These are phyloP conservation scores for Phytophthora ramorum DNA, from an alignment of 352 stramenopile species.

Conservation along the genomic window DNA sequence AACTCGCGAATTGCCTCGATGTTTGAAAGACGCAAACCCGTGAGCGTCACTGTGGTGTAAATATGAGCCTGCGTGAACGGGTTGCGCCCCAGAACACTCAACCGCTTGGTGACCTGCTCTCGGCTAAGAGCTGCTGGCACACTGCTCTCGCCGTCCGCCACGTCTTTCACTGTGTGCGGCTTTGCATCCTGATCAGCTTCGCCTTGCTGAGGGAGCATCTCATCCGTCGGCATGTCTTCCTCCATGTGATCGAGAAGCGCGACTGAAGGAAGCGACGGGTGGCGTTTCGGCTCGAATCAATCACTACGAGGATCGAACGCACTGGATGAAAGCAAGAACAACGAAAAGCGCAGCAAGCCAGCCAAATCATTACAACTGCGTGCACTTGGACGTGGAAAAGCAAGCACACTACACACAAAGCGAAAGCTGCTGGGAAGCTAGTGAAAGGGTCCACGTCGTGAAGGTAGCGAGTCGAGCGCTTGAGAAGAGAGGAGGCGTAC, in stretches of 20 bases:
- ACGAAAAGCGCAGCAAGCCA: slow-evolving; percentile 7
- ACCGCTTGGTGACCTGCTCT: slow-evolving; percentile 40
- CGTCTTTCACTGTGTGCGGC: neutral
- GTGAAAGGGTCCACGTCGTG: slow-evolving; percentile 29
- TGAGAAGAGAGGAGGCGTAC: slow-evolving; percentile 3
- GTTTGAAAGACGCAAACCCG: slow-evolving; percentile 45
- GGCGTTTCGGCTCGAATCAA: slow-evolving; percentile 26
- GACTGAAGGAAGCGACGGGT: slow-evolving; percentile 25
- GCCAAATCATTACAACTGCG: slow-evolving; percentile 19
- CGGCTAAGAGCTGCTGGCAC: slow-evolving; percentile 30
- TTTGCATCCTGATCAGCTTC: slow-evolving; percentile 6
- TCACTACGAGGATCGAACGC: neutral
- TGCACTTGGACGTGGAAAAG: slow-evolving; percentile 31
- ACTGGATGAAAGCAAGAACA: neutral
- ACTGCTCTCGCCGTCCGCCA: slow-evolving; percentile 1
- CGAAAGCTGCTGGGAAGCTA: slow-evolving; percentile 9
- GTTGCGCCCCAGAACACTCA: slow-evolving; percentile 66
- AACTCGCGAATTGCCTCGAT: slow-evolving; percentile 56
- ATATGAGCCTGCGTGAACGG: slow-evolving; percentile 71
- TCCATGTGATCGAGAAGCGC: slow-evolving; percentile 3
- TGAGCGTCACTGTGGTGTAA: slow-evolving; percentile 64
- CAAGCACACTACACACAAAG: slow-evolving; percentile 25
- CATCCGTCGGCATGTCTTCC: slow-evolving; percentile 13
- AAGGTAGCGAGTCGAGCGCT: slow-evolving; percentile 36
- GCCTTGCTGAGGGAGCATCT: neutral